phyloP scores from a whole-genome alignment of 768 basidiomycete genomes.

The Auricularia auricula-judae region DNA sequence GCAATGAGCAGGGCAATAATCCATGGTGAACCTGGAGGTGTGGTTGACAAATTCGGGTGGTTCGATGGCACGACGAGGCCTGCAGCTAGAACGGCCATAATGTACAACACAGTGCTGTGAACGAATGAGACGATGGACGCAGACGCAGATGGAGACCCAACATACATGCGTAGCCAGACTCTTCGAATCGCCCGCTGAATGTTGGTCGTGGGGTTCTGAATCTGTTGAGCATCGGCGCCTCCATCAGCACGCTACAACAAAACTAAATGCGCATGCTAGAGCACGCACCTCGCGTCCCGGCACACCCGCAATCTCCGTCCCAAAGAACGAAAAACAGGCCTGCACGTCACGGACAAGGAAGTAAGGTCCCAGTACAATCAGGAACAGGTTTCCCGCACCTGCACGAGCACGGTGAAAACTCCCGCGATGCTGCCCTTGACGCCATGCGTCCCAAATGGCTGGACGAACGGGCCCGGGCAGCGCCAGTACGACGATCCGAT shows the following conservation, averaged over 20 bases:
- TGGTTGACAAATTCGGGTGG: not conserved
- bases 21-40: not conserved
- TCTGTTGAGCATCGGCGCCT: not conserved
- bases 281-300: not conserved
- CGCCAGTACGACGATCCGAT: not conserved
- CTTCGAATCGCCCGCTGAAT: not conserved
- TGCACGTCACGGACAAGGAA: not conserved
- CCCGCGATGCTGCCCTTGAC: not conserved
- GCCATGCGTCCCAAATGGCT: not conserved
- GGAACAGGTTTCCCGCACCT: not conserved
- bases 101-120: constrained; percentile 1
- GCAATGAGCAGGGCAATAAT: not conserved
- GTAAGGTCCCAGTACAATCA: too few relatives aligned
- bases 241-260: not conserved
- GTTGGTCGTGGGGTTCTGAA: not conserved
- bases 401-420: not conserved
- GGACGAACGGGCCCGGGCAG: not conserved
- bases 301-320: not conserved
- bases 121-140: not conserved
- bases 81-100: not conserved
- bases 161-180: constrained; percentile 2
- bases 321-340: not conserved
- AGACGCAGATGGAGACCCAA: not conserved
- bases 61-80: not conserved
- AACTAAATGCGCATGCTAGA: not conserved